Base-by-base conservation (phyloP, 2,329 filamentous ascomycete genomes). In the Pyrenophora teres region DNA sequence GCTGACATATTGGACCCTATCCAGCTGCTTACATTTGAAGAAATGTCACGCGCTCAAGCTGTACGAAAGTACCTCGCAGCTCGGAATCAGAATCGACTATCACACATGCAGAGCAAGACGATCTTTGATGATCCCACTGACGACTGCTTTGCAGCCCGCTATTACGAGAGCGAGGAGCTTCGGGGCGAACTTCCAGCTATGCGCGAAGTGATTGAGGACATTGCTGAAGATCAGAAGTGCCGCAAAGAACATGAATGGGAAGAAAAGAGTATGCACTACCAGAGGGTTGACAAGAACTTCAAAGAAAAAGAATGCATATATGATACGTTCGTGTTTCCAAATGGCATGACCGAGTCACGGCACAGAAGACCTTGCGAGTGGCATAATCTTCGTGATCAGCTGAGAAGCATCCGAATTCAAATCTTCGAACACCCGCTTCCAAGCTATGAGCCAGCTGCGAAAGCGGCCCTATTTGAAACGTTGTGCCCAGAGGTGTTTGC, bases 1-100 rank as follows among this genome's bases (percentile, higher is more conserved):
- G 69, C 80, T 0, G 72, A 79, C 3, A 62, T 81, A 0, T 69
- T 89, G 1, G 78, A 88, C 59, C 72, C 78, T 2, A 71, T 89
- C 0, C 81, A 84, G 3, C 57, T 89, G 0, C 69, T 79, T 0
- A 69, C 65, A 0, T 56, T 71, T 1, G 36, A 60, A 1, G 80
- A 85, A 8, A 80, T 89, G 77, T 23, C 61, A 0, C 78, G 82
- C 0, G 73, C 88, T 0, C 72, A 76, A 1, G 41, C 53, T 0
- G 72, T 87, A 0, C 82, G 87, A 45, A 39, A 15, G 0, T 79
- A 87, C 51, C 64, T 88, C 2, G 45, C 65, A 0, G 13, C 48
- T 0, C 76, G 83, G 8, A 62, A 68, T 10, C 53, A 43, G 27
- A 30, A 30, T 2, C 45, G 46, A 0, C 67, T 63, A 15, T 16